These are phyloP conservation scores for Penicillium psychrofluorescens DNA, from an alignment of 495 filamentous ascomycete genomes.

Conservation along the genomic window DNA sequence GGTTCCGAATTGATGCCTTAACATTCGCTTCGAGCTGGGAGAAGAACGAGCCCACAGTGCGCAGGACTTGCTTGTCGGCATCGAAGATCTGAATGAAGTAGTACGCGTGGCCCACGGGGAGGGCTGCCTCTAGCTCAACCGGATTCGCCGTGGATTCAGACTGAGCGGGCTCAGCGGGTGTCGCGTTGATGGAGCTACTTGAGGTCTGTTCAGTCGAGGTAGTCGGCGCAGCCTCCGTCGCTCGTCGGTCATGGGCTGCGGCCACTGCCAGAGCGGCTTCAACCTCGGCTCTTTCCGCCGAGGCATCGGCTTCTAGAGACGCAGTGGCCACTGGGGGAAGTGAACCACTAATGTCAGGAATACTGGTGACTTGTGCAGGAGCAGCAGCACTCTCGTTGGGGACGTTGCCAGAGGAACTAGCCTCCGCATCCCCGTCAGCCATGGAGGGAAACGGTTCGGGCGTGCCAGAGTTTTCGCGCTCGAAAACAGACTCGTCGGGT, in stretches of 20 bases:
- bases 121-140: constrained; percentile 6
- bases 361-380: background rate
- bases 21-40: constrained; percentile 38
- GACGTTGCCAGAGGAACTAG: constrained; percentile 23
- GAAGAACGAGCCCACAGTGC: constrained; percentile 48
- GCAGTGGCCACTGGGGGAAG: constrained; percentile 1
- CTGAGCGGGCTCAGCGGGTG: background rate
- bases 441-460: constrained; percentile 9
- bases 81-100: constrained; percentile 49
- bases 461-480: constrained; percentile 17
- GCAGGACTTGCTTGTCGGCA: constrained; percentile 33
- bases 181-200: background rate
- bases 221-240: constrained; percentile 6
- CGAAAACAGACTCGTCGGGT: constrained; percentile 26
- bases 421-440: constrained; percentile 20
- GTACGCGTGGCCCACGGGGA: constrained; percentile 35
- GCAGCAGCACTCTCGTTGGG: background rate
- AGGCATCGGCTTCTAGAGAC: constrained; percentile 7
- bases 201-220: background rate
- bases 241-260: constrained; percentile 15
- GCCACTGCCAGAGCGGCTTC: constrained; percentile 18
- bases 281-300: constrained; percentile 9
- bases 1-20: constrained; percentile 33
- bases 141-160: background rate
- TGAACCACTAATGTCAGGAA: background rate